A percentile compares a stretch with the other conserved stretches of the same genome.
These are phyloP conservation scores for Trichophyton schoenleinii DNA, from an alignment of 2,329 filamentous ascomycete genomes.

Conservation along the genomic window DNA sequence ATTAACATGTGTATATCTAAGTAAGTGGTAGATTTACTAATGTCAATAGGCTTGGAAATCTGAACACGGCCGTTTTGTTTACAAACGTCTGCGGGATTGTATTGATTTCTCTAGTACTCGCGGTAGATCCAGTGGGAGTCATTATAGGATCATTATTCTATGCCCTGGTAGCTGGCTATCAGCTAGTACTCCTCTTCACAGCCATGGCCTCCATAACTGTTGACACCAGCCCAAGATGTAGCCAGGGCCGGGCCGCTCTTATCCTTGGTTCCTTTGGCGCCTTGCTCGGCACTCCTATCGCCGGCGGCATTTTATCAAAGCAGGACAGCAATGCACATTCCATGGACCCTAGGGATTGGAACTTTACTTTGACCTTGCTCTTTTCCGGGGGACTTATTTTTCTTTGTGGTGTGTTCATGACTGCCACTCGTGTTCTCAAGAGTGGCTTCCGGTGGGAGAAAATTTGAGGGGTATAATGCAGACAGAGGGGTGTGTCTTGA, in stretches of 20 bases:
- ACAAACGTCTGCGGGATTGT: neutral
- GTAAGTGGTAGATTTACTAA: neutral
- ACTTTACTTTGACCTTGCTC: neutral
- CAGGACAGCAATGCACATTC: conserved; percentile 28
- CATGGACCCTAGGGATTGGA: neutral
- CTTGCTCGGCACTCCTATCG: conserved; percentile 56
- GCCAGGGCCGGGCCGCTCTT: neutral
- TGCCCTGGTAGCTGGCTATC: neutral
- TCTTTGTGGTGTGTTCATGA: neutral
- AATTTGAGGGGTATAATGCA: neutral
- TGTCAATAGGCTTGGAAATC: neutral
- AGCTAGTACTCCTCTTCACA: neutral
- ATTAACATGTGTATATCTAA: neutral
- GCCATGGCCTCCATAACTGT: neutral
- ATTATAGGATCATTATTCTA: neutral
- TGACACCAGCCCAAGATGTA: neutral
- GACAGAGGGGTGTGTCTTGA: neutral
- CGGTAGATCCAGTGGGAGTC: neutral
- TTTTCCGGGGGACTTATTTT: neutral
- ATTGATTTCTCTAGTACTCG: neutral
- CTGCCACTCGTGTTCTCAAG: neutral
- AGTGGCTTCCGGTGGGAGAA: neutral
- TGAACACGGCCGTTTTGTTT: neutral
- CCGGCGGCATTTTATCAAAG: conserved; percentile 44
- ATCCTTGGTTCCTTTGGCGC: conserved; percentile 39